Conservation (phyloP, 495 filamentous ascomycete species). For the Aspergillus cavernicola region DNA sequence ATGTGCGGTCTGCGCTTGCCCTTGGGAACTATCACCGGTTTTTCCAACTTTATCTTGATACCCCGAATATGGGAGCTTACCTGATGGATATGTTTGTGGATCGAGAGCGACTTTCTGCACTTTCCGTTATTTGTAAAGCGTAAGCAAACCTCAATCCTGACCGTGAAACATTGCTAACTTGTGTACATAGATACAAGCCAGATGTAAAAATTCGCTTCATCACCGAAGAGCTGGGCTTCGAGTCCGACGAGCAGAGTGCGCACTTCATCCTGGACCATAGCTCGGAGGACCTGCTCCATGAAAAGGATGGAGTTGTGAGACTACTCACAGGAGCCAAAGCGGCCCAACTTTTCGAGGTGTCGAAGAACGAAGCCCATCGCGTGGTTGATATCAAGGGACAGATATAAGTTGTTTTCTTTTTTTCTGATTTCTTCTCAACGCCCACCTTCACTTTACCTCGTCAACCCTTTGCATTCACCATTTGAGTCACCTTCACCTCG, state of each 20-base stretch:
- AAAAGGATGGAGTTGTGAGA: slow-evolving; percentile 66
- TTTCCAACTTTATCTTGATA: slow-evolving; percentile 89
- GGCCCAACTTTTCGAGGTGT: slow-evolving; percentile 64
- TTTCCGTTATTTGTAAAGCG: slow-evolving; percentile 90
- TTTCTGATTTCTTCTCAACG: slow-evolving; percentile 12
- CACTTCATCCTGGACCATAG: slow-evolving; percentile 81
- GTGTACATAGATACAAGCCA: slow-evolving; percentile 74
- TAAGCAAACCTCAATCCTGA: slow-evolving; percentile 50
- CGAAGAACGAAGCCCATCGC: slow-evolving; percentile 67
- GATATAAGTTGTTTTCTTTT: slow-evolving; percentile 51
- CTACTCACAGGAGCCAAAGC: slow-evolving; percentile 72
- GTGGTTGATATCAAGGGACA: slow-evolving; percentile 97
- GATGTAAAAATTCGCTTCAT: slow-evolving; percentile 87
- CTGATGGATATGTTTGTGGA: slow-evolving; percentile 98
- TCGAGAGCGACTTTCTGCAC: slow-evolving; percentile 85
- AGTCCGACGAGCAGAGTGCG: slow-evolving; percentile 83
- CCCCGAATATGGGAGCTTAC: slow-evolving; percentile 96
- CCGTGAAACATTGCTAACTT: not conserved
- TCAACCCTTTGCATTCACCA: not conserved
- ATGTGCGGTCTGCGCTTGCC: slow-evolving; percentile 86
- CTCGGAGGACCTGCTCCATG: slow-evolving; percentile 72
- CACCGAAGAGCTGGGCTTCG: slow-evolving; percentile 92
- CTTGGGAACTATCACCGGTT: slow-evolving; percentile 96
- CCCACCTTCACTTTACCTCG: not conserved
- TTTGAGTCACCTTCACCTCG: not conserved